Percentiles rank a stretch among this genome's conserved stretches.
Conservation (phyloP, 2,329 filamentous ascomycete species). For the Aspergillus sp. region DNA sequence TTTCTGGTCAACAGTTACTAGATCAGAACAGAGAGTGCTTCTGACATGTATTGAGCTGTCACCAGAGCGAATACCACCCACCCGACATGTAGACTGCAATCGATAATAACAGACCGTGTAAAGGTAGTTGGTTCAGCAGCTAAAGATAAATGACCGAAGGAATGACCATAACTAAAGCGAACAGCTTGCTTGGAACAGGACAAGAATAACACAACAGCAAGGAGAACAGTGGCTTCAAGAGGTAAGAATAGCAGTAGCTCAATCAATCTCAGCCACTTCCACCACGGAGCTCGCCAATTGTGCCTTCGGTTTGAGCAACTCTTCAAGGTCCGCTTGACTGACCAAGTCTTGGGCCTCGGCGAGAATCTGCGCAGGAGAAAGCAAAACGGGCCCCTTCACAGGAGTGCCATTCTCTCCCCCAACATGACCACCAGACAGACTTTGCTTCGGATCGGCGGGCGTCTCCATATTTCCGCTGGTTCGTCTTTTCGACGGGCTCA, state of each 20-base stretch:
- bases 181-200: too few relatives aligned
- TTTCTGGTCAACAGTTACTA: too few relatives aligned
- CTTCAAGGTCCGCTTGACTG: constrained; percentile 16
- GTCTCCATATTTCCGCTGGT: constrained; percentile 20
- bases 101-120: too few relatives aligned
- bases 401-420: constrained; percentile 16
- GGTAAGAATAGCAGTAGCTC: constrained; percentile 1
- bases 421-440: constrained; percentile 19
- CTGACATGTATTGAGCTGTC: too few relatives aligned
- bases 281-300: constrained; percentile 7
- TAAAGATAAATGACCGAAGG: too few relatives aligned
- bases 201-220: neutral
- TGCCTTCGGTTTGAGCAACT: constrained; percentile 16
- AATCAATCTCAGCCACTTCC: constrained; percentile 18
- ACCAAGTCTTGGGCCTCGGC: constrained; percentile 12
- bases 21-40: too few relatives aligned
- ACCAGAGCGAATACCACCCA: too few relatives aligned
- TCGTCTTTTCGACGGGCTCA: constrained; percentile 19
- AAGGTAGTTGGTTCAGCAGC: too few relatives aligned
- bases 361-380: constrained; percentile 22
- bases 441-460: constrained; percentile 22
- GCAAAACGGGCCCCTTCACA: constrained; percentile 14
- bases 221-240: neutral
- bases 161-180: too few relatives aligned
- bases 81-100: too few relatives aligned